Conservation (phyloP, 805 yeast species). For the Starmera quercuum region DNA sequence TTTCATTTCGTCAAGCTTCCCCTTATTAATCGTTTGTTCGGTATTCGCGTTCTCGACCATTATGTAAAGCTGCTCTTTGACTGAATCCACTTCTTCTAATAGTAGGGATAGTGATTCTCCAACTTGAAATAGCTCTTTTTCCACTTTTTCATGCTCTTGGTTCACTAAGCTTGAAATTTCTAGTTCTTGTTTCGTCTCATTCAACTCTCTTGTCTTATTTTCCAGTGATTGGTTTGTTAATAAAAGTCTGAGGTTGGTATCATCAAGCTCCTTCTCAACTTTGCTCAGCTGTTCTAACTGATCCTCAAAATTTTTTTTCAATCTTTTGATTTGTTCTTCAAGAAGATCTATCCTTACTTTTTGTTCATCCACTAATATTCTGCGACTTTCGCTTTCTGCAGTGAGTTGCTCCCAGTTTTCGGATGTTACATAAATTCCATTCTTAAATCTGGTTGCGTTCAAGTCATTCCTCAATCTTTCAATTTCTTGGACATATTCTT, state of each 20-base stretch:
- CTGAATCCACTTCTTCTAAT: conserved; percentile 5
- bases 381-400: conserved; percentile 38
- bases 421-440: conserved; percentile 57
- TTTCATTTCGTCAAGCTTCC: conserved; percentile 7
- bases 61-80: conserved; percentile 10
- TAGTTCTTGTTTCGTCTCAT: conserved; percentile 7
- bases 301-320: conserved; percentile 33
- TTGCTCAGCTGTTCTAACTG: conserved; percentile 20
- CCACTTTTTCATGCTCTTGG: conserved; percentile 13
- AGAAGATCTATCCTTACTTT: conserved; percentile 37
- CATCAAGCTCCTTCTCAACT: conserved; percentile 7
- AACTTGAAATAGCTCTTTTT: conserved; percentile 10
- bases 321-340: conserved; percentile 37
- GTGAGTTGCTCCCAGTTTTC: conserved; percentile 39
- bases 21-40: conserved; percentile 6
- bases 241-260: conserved; percentile 7
- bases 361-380: conserved; percentile 42
- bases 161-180: conserved; percentile 10
- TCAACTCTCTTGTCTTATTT: conserved; percentile 7
- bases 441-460: conserved; percentile 52
- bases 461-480: conserved; percentile 53
- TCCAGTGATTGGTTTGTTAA: conserved; percentile 6
- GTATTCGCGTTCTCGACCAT: conserved; percentile 5
- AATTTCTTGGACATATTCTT: conserved; percentile 47
- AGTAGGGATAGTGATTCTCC: conserved; percentile 6